phyloP scores from a whole-genome alignment of 176 grass and related monocot genomes.

The Eragrostis curvula region DNA sequence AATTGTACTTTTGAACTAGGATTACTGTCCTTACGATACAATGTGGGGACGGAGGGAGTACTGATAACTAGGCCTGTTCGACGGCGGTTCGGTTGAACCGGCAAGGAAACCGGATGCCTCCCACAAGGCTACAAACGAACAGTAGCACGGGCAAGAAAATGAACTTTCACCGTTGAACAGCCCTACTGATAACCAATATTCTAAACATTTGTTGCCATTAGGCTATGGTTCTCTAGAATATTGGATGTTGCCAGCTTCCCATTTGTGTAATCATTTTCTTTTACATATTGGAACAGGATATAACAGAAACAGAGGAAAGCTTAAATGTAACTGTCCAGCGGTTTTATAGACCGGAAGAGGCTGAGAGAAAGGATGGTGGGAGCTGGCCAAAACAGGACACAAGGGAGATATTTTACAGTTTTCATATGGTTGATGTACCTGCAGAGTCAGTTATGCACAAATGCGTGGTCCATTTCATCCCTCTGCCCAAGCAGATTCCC shows the following conservation, averaged over 20 bases:
- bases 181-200: too few relatives aligned
- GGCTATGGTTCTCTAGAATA: background rate
- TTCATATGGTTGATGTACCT: constrained; percentile 85
- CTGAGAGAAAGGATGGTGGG: constrained; percentile 87
- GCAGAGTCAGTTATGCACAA: constrained; percentile 99
- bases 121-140: too few relatives aligned
- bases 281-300: constrained; percentile 61
- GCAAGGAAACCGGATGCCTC: too few relatives aligned
- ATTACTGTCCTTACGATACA: too few relatives aligned
- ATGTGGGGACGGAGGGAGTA: too few relatives aligned
- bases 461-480: constrained; percentile 95
- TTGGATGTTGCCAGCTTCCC: constrained; percentile 6
- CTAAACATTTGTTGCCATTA: too few relatives aligned
- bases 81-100: too few relatives aligned
- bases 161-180: too few relatives aligned
- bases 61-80: too few relatives aligned
- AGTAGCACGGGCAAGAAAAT: too few relatives aligned
- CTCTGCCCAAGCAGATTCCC: constrained; percentile 77
- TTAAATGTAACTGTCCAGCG: constrained; percentile 85
- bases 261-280: constrained; percentile 11
- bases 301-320: constrained; percentile 69
- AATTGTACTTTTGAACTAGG: too few relatives aligned
- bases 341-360: constrained; percentile 99
- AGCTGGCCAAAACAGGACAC: constrained; percentile 83
- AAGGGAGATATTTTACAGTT: constrained; percentile 94